Percentiles rank a stretch among this genome's conserved stretches.
Conservation (phyloP, 2,329 filamentous ascomycete genomes). For the Cladosporium oxysporum region DNA sequence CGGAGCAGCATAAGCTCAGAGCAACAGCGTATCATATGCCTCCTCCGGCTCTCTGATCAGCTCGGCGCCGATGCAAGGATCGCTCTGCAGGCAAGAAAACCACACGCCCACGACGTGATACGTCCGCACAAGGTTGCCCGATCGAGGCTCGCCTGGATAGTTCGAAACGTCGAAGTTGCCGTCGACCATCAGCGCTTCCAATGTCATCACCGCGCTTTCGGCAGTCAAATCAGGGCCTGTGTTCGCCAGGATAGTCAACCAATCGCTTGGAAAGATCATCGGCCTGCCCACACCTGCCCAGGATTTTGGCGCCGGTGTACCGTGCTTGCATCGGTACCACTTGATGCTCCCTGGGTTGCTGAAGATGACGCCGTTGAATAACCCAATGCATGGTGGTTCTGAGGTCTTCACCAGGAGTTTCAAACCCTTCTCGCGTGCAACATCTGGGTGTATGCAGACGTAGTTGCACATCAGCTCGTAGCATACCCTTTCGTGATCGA, state of each 20-base stretch:
- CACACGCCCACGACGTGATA: conserved; percentile 3
- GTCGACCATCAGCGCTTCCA: not conserved
- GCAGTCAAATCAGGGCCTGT: not conserved
- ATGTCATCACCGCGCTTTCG: not conserved
- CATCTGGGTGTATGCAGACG: conserved; percentile 4
- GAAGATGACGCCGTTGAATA: not conserved
- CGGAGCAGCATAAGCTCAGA: not conserved
- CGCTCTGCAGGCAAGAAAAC: not conserved
- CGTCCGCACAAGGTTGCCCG: not conserved
- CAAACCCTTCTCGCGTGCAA: not conserved
- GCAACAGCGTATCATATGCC: not conserved
- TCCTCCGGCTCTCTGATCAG: not conserved
- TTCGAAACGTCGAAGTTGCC: not conserved
- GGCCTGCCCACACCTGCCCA: not conserved
- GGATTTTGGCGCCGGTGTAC: not conserved
- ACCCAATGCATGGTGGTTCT: not conserved
- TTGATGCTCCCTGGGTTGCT: not conserved
- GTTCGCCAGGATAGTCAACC: not conserved
- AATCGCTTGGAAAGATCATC: not conserved
- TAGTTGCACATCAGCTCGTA: conserved; percentile 4
- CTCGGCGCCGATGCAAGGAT: conserved; percentile 1
- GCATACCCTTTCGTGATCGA: conserved; percentile 1
- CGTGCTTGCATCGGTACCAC: not conserved
- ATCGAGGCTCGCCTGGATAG: not conserved
- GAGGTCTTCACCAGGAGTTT: not conserved